Base-by-base conservation (phyloP, 129 eudicot species). In the Mikania micrantha region DNA sequence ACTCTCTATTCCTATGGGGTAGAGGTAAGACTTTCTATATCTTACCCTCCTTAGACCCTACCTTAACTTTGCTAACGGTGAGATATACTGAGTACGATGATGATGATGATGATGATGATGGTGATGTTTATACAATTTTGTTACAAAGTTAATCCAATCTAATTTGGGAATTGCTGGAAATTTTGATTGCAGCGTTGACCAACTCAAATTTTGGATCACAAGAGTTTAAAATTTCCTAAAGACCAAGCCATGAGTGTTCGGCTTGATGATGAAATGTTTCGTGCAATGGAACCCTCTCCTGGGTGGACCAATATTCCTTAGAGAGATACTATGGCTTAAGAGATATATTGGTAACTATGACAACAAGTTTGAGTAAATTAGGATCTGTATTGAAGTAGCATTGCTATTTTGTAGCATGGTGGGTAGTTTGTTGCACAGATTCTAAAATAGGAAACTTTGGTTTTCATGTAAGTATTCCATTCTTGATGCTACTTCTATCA, bases 381-480 rank as follows among this genome's bases (percentile, higher is more conserved):
- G 38, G 38, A 64, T 64, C 10, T 27, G 28, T 44, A 19, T 65
- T 34, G 16, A 4, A 7, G 58, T 65, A 7, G n/a, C 15, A 44
- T 65, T 15, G 38, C 2, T 65, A 44, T 25, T 44, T 44, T 49
- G 24, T 27, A 25, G 6, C 9, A 65, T 24, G 25, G 41, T 42
- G 58, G 70, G 2, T 12, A 0, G 13, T 24, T 44, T 42, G 20
- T 65, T 65, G 13, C 70, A 28, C n/a, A 11, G 70, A 65, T 65
- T 42, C 32, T 27, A 42, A n/a, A 65, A 1, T 65, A 65, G 70
- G 58, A 65, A 44, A 44, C 41, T 44, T 65, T 65, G 27, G 71
- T 66, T 66, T 31, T 74, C 78, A 25, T 40, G 25, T 2, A 50
- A 24, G 7, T 74, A 73, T 58, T 60, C 70, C 70, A 52, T 74